phyloP scores from a whole-genome alignment of 441 rosid species.

The Dalechampia spathulata region DNA sequence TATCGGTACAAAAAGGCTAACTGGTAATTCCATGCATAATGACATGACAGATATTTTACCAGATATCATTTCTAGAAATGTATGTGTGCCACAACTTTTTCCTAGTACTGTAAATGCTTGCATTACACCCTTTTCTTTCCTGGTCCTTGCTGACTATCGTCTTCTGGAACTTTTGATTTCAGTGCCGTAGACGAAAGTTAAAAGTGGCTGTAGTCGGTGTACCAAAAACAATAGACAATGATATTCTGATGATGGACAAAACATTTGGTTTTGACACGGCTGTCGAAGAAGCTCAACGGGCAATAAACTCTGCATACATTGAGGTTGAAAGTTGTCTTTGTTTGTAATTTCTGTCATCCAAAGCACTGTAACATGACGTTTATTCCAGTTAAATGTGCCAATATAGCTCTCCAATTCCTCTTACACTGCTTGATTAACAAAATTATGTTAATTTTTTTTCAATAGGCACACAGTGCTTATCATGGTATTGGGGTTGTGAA shows the following conservation, averaged over 20 bases:
- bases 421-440: constrained; percentile 6
- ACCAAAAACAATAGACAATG: constrained; percentile 97
- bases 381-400: constrained; percentile 14
- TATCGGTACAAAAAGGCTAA: not conserved
- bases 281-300: constrained; percentile 96
- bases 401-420: no score
- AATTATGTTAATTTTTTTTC: constrained; percentile 1
- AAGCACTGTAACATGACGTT: constrained; percentile 2
- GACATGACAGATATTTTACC: constrained; percentile 1
- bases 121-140: not conserved
- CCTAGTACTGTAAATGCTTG: not conserved
- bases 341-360: not conserved
- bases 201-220: constrained; percentile 91
- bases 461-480: constrained; percentile 92
- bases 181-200: constrained; percentile 73
- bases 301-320: constrained; percentile 95
- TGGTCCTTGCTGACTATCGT: constrained; percentile 1
- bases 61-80: not conserved
- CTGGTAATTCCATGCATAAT: not conserved
- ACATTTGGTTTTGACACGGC: constrained; percentile 99
- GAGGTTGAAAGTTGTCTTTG: constrained; percentile 45
- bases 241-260: constrained; percentile 91
- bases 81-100: no score
- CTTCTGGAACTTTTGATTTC: constrained; percentile 18
- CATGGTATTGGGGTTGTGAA: constrained; percentile 94